phyloP scores from a whole-genome alignment of 257 asterid genomes.

The Ballota nigra region DNA sequence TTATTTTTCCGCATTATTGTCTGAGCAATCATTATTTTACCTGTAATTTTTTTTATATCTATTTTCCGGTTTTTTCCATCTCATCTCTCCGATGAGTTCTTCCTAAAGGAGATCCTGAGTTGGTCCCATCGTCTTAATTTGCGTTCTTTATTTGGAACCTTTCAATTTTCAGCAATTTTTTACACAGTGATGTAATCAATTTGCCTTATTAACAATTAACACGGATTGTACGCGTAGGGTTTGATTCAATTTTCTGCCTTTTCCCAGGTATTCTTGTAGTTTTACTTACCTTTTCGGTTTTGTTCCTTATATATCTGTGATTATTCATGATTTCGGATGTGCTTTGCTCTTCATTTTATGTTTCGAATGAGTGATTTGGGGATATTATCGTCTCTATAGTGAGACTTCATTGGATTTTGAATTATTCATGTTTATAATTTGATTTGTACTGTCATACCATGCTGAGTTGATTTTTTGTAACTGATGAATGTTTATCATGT shows the following conservation, averaged over 20 bases:
- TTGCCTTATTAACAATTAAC: not conserved
- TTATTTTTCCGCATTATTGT: constrained; percentile 25
- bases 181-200: constrained; percentile 4
- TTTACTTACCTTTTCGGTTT: not conserved
- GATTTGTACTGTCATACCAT: not conserved
- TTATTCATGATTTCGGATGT: constrained; percentile 4
- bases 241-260: constrained; percentile 22
- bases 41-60: not conserved
- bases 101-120: constrained; percentile 22
- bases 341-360: not conserved
- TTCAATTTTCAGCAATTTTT: not conserved
- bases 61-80: not conserved
- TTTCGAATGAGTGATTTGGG: not conserved
- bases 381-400: not conserved
- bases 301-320: not conserved
- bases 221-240: constrained; percentile 25
- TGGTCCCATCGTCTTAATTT: constrained; percentile 23
- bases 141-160: too few relatives aligned
- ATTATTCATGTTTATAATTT: not conserved
- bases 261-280: constrained; percentile 11
- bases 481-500: not conserved
- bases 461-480: not conserved
- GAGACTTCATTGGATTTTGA: not conserved
- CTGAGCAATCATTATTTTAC: constrained; percentile 12
- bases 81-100: not conserved